These are phyloP conservation scores for Pythium phragmiticola DNA, from an alignment of 352 stramenopile species.

Conservation along the genomic window DNA sequence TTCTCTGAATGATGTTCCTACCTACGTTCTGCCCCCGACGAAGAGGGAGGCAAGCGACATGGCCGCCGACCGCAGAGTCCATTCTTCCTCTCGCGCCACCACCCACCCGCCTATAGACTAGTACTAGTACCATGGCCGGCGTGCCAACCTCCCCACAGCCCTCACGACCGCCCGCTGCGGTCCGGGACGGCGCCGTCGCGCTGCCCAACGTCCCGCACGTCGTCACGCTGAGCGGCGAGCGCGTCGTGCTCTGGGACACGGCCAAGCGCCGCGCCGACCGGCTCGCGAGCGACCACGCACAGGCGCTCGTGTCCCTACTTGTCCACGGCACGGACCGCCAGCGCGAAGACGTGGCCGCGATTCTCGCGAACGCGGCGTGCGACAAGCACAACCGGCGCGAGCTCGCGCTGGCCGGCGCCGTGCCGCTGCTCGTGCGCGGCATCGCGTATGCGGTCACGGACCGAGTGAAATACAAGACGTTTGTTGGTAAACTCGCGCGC, in stretches of 20 bases:
- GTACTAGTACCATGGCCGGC: conserved; percentile 1
- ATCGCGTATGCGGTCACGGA: background rate
- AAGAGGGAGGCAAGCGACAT: conserved; percentile 10
- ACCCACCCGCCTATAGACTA: no score
- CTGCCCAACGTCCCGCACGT: conserved; percentile 25
- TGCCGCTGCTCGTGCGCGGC: conserved; percentile 18
- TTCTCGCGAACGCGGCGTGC: conserved; percentile 24
- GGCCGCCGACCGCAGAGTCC: conserved; percentile 12
- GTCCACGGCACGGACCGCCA: conserved; percentile 21
- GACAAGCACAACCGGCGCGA: conserved; percentile 16
- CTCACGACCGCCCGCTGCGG: background rate
- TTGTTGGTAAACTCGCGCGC: conserved; percentile 14
- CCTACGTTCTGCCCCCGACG: background rate
- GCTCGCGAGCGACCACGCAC: conserved; percentile 13
- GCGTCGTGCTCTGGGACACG: conserved; percentile 26
- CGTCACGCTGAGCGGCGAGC: conserved; percentile 17
- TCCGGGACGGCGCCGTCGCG: conserved; percentile 20
- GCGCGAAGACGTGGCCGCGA: conserved; percentile 24
- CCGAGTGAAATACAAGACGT: conserved; percentile 3
- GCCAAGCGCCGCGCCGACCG: conserved; percentile 18
- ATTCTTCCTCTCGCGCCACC: conserved; percentile 9
- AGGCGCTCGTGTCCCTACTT: conserved; percentile 20
- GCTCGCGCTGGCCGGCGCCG: conserved; percentile 17
- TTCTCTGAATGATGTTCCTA: background rate
- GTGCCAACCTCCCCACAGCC: background rate